Evolutionary conservation across 257 asterid species (phyloP).

Genomic region (Solanum dulcamara): DNA sequence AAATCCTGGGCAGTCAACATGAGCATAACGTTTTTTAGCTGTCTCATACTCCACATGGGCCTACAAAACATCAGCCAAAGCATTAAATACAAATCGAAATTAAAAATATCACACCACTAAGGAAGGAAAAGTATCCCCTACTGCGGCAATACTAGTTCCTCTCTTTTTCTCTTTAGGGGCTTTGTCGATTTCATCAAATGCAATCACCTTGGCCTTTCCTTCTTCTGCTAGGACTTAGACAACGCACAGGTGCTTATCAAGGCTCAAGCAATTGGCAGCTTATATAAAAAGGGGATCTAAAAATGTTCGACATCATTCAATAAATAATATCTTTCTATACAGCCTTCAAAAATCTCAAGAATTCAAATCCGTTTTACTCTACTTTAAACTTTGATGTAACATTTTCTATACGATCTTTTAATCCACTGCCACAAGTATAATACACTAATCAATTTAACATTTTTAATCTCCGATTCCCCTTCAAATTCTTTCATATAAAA

Average conservation of each 20-base stretch:
- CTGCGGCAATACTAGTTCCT: constrained; percentile 94
- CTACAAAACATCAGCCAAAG: constrained; percentile 31
- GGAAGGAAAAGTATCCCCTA: constrained; percentile 8
- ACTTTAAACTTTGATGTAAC: neutral
- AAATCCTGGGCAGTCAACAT: constrained; percentile 98
- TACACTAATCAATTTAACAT: neutral
- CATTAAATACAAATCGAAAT: neutral
- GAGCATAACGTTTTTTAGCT: constrained; percentile 84
- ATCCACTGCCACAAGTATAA: neutral
- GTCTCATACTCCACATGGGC: constrained; percentile 97
- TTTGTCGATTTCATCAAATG: constrained; percentile 93
- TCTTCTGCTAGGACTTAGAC: constrained; percentile 71
- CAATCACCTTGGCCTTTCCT: constrained; percentile 86
- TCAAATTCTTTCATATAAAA: neutral
- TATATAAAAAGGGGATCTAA: neutral
- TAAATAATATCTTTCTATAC: neutral
- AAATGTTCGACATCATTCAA: neutral
- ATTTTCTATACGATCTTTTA: neutral
- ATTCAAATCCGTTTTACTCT: neutral
- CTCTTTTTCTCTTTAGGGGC: constrained; percentile 98
- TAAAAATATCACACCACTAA: neutral
- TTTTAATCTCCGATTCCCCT: neutral
- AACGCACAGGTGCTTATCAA: neutral
- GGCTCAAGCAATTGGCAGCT: neutral
- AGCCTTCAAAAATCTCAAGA: neutral